These are phyloP conservation scores for Globisporangium takayamanum DNA, from an alignment of 352 stramenopile species.

Conservation along the genomic window DNA sequence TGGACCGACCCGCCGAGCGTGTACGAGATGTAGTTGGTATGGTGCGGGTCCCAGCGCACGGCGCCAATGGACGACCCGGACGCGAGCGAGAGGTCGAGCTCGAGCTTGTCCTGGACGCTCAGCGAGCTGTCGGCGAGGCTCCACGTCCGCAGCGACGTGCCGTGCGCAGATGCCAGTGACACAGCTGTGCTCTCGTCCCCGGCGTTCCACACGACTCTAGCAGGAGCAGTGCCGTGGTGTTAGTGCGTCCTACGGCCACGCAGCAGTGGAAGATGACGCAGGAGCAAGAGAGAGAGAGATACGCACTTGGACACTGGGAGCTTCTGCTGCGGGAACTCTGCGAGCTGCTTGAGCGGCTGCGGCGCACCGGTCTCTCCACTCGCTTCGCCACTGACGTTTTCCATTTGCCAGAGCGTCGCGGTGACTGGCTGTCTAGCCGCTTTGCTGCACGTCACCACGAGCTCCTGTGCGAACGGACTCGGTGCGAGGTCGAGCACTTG, in stretches of 20 bases:
- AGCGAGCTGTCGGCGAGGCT: slow-evolving; percentile 29
- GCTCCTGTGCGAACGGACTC: slow-evolving; percentile 35
- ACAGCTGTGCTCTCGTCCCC: slow-evolving; percentile 14
- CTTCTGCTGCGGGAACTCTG: slow-evolving; percentile 35
- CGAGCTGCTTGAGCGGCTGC: slow-evolving; percentile 29
- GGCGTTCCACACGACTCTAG: slow-evolving; percentile 41
- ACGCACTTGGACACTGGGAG: slow-evolving; percentile 37
- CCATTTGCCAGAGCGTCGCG: slow-evolving; percentile 49
- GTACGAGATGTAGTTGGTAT: slow-evolving; percentile 54
- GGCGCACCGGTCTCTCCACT: slow-evolving; percentile 5
- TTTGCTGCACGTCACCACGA: slow-evolving; percentile 57
- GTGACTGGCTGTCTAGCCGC: slow-evolving; percentile 21
- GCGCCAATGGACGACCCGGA: slow-evolving; percentile 24
- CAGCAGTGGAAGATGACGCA: neutral
- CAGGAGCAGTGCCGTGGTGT: too few relatives aligned
- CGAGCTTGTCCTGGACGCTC: slow-evolving; percentile 31
- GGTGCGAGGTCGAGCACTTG: slow-evolving; percentile 48
- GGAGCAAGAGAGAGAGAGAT: neutral
- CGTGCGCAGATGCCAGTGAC: slow-evolving; percentile 33
- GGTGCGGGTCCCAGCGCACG: slow-evolving; percentile 82
- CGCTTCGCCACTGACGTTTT: slow-evolving; percentile 12
- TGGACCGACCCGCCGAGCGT: slow-evolving; percentile 54
- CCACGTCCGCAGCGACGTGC: slow-evolving; percentile 49
- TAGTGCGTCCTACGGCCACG: neutral
- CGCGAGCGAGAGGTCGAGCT: slow-evolving; percentile 44